These are phyloP conservation scores for Solanum chacoense DNA, from an alignment of 305 asterid genomes.

Conservation along the genomic window DNA sequence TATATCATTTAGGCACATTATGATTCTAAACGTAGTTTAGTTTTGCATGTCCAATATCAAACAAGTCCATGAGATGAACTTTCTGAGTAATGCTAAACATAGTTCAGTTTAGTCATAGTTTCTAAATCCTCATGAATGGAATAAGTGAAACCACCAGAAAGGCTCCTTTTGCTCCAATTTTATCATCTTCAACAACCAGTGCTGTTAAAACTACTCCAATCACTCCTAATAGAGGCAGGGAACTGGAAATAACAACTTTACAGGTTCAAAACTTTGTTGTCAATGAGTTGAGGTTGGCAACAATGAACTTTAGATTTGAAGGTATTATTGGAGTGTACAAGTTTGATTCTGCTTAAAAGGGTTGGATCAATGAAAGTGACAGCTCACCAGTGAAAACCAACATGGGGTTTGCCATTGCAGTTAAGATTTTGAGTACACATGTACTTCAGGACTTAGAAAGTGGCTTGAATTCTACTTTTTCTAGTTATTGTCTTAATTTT, in stretches of 20 bases:
- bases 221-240: conserved; percentile 46
- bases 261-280: conserved; percentile 20
- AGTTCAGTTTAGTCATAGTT: not conserved
- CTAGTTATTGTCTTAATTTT: not conserved
- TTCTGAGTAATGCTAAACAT: not conserved
- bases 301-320: not conserved
- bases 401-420: too few relatives aligned
- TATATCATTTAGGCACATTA: not conserved
- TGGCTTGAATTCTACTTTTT: too few relatives aligned
- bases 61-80: not conserved
- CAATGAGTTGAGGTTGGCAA: not conserved
- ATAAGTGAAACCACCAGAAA: conserved; percentile 36
- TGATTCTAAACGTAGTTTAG: not conserved
- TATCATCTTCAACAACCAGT: not conserved
- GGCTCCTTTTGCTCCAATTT: conserved; percentile 15
- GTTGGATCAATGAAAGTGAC: not conserved
- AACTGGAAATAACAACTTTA: conserved; percentile 50
- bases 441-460: too few relatives aligned
- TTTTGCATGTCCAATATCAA: not conserved
- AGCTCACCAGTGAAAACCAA: too few relatives aligned
- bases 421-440: too few relatives aligned
- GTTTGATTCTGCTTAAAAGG: not conserved
- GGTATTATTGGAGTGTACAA: not conserved
- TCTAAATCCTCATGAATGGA: conserved; percentile 20
- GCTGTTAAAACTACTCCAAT: conserved; percentile 45